Evolutionary conservation across 371 early-diverging fungal species (phyloP).

Genomic region (Smittium culicis): DNA sequence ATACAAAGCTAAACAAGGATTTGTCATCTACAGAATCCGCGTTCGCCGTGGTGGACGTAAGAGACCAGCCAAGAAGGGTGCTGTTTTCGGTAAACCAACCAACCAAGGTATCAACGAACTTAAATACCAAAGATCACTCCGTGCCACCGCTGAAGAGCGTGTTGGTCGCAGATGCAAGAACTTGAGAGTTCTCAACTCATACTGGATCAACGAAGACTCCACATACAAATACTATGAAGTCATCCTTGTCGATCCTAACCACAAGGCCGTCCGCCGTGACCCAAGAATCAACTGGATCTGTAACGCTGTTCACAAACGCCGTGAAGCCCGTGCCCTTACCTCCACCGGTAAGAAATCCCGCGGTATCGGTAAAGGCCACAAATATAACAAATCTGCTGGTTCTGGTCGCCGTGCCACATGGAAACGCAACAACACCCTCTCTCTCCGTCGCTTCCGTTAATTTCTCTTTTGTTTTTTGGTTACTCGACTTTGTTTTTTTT

Average conservation of each 20-base stretch:
- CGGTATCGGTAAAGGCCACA: slow-evolving; percentile 95
- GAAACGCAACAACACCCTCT: slow-evolving; percentile 63
- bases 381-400: slow-evolving; percentile 96
- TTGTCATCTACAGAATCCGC: slow-evolving; percentile 93
- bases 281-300: slow-evolving; percentile 98
- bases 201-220: slow-evolving; percentile 98
- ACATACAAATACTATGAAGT: slow-evolving; percentile 98
- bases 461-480: background rate
- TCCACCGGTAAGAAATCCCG: slow-evolving; percentile 93
- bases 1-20: slow-evolving; percentile 98
- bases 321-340: slow-evolving; percentile 97
- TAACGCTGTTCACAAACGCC: slow-evolving; percentile 93
- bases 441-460: slow-evolving; percentile 72
- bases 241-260: slow-evolving; percentile 93
- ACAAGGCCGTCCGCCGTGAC: slow-evolving; percentile 96
- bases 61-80: slow-evolving; percentile 92
- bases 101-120: slow-evolving; percentile 95
- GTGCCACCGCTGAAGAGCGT: slow-evolving; percentile 91
- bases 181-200: slow-evolving; percentile 94
- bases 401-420: slow-evolving; percentile 79
- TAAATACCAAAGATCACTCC: slow-evolving; percentile 88
- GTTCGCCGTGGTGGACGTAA: slow-evolving; percentile 98
- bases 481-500: background rate
- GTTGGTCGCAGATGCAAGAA: slow-evolving; percentile 90
- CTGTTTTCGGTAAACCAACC: slow-evolving; percentile 94